Conservation (phyloP, 108 stramenopile species). For the Fragilariopsis cylindrus region DNA sequence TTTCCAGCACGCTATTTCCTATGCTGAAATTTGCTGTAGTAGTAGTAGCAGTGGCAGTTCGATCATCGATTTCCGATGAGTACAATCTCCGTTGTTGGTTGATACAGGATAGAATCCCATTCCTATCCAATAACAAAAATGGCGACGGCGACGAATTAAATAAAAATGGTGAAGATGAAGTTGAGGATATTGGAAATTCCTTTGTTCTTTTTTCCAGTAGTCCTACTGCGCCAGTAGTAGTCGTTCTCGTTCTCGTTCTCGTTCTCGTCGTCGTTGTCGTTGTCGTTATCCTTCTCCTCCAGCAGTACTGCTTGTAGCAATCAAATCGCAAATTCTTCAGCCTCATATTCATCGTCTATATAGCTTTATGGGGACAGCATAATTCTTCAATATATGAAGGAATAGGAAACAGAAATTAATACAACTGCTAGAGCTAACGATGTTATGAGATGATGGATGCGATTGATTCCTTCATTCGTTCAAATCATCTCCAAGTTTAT, state of each 20-base stretch:
- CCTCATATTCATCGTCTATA: neutral
- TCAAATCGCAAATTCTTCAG: neutral
- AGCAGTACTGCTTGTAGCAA: neutral
- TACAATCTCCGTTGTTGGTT: slow-evolving; percentile 2
- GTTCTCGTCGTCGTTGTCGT: too few relatives aligned
- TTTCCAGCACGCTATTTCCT: neutral
- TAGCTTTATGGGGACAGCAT: too few relatives aligned
- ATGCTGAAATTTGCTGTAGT: neutral
- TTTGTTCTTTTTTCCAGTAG: too few relatives aligned
- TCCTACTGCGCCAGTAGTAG: too few relatives aligned
- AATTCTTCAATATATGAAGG: too few relatives aligned
- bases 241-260: too few relatives aligned
- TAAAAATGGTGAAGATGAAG: neutral
- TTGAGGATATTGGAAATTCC: neutral
- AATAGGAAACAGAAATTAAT: too few relatives aligned
- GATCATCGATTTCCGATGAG: slow-evolving; percentile 6
- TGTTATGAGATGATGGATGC: too few relatives aligned
- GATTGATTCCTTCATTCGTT: too few relatives aligned
- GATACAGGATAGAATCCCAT: neutral
- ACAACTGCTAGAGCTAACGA: too few relatives aligned
- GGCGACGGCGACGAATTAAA: neutral
- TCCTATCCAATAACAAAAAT: neutral
- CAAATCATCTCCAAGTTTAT: too few relatives aligned
- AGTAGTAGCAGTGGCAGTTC: neutral
- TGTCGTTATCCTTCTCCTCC: neutral